phyloP scores from a whole-genome alignment of 2,329 filamentous ascomycete genomes.

The Pseudocercospora pini-densiflorae region DNA sequence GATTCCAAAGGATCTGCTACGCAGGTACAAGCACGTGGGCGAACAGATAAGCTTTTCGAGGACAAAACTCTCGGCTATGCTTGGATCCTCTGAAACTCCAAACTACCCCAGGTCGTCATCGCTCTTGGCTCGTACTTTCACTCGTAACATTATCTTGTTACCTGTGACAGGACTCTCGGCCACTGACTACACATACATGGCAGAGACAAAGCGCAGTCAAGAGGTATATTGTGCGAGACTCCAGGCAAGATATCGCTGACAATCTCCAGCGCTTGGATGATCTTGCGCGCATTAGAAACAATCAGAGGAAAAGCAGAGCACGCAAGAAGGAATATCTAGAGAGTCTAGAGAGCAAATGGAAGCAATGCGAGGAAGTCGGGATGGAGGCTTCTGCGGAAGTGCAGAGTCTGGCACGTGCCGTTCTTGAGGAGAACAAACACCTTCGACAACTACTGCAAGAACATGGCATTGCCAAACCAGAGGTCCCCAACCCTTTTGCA shows the following conservation, averaged over 20 bases:
- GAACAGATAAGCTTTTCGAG: neutral
- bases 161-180: too few species aligned
- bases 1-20: neutral
- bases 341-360: neutral
- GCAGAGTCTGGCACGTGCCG: neutral
- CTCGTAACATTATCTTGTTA: neutral
- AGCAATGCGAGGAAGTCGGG: neutral
- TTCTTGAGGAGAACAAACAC: neutral
- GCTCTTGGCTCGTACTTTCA: neutral
- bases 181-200: neutral
- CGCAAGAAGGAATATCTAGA: neutral
- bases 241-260: neutral
- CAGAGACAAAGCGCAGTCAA: neutral
- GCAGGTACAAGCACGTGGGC: neutral
- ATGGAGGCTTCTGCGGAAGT: neutral
- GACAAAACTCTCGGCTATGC: neutral
- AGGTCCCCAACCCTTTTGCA: neutral
- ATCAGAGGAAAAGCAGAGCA: neutral
- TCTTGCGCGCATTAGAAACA: neutral
- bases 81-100: neutral
- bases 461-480: neutral
- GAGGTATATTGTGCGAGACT: neutral
- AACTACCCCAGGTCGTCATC: neutral
- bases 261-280: neutral
- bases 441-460: neutral